Percentiles rank a stretch among this genome's conserved stretches.
phyloP scores from a whole-genome alignment of 306 rosid species.

The Rosa rugosa region DNA sequence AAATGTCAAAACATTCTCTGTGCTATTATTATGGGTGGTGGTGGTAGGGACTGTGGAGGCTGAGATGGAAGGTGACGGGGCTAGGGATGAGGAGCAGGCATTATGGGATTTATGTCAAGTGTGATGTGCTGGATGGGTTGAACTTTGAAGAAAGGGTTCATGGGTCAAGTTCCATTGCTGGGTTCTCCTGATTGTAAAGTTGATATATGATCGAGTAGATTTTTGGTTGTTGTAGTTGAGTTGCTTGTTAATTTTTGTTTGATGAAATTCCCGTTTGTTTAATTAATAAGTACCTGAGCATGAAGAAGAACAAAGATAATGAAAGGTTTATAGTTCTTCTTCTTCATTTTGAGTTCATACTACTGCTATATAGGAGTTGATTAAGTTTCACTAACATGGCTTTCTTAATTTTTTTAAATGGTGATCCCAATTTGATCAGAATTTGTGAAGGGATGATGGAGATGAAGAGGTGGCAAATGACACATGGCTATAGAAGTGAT shows the following conservation, averaged over 20 bases:
- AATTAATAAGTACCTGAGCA: neutral
- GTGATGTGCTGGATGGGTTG: conserved; percentile 67
- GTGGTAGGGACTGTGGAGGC: conserved; percentile 47
- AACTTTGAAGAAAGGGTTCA: conserved; percentile 61
- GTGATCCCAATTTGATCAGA: neutral
- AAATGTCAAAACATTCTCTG: conserved; percentile 30
- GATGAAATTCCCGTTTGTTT: neutral
- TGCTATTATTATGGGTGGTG: conserved; percentile 24
- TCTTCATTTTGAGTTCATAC: neutral
- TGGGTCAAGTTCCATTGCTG: conserved; percentile 81
- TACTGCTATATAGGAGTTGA: neutral
- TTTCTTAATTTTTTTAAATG: neutral
- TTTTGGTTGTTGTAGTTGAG: neutral
- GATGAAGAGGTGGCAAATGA: too few species aligned
- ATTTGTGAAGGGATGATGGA: too few species aligned
- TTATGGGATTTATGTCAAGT: conserved; percentile 54
- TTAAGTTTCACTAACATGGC: neutral
- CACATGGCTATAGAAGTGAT: too few species aligned
- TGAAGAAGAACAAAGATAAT: neutral
- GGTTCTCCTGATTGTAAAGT: conserved; percentile 62
- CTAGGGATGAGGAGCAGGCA: conserved; percentile 53
- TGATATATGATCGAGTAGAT: conserved; percentile 41
- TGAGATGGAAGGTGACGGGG: conserved; percentile 74
- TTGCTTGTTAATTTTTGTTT: neutral
- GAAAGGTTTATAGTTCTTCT: neutral